phyloP scores from a whole-genome alignment of 1,139 yeast species.

The Arxiozyma bovina region DNA sequence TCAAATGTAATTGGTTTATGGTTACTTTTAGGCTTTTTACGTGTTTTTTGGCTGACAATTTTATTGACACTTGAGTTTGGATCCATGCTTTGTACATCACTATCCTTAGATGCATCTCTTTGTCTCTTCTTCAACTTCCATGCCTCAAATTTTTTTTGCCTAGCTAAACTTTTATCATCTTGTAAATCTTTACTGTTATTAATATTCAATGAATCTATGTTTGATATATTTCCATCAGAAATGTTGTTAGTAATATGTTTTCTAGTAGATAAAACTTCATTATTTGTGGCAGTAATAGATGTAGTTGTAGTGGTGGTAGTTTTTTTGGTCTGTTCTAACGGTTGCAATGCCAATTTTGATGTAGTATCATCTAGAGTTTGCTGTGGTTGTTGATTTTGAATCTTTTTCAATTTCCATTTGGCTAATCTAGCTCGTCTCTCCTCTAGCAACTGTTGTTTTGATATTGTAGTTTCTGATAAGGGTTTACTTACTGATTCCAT shows the following conservation, averaged over 20 bases:
- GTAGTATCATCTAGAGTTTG: constrained; percentile 1
- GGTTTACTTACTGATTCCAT: constrained; percentile 15
- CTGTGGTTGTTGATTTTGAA: background rate
- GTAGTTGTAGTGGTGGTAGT: background rate
- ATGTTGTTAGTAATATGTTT: constrained; percentile 12
- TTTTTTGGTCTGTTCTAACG: background rate
- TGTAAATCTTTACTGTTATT: constrained; percentile 2
- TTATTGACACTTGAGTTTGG: too few species aligned
- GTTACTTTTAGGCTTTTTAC: constrained; percentile 6
- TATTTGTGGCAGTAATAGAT: background rate
- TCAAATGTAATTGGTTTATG: constrained; percentile 11
- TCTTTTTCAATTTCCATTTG: constrained; percentile 34
- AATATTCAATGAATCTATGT: background rate
- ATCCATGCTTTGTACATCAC: background rate
- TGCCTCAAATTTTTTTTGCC: constrained; percentile 33
- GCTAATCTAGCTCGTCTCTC: constrained; percentile 32
- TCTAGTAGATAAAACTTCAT: background rate
- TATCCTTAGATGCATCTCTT: constrained; percentile 15
- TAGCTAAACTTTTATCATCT: constrained; percentile 8
- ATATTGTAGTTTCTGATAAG: constrained; percentile 4
- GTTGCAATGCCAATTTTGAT: background rate
- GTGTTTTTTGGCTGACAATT: constrained; percentile 5
- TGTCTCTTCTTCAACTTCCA: constrained; percentile 38
- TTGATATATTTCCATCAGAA: background rate
- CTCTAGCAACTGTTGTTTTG: constrained; percentile 19